A percentile compares a stretch with the other conserved stretches of the same genome.
phyloP scores from a whole-genome alignment of 139 green algal species.

The Deuterostichococcus epilithicus region DNA sequence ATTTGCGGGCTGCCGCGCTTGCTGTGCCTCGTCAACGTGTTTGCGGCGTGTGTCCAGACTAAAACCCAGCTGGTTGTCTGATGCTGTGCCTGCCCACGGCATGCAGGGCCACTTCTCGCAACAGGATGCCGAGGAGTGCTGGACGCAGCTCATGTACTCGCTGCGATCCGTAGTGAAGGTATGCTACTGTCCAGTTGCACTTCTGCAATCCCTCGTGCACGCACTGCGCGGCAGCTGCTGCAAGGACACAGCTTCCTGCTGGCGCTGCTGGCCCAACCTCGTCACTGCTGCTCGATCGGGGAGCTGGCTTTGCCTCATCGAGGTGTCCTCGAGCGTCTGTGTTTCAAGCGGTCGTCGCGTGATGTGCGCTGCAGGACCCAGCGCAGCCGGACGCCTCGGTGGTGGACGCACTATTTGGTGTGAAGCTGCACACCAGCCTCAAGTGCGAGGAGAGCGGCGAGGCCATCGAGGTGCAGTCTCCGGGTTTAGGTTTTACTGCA shows the following conservation, averaged over 20 bases:
- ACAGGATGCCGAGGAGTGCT: constrained; percentile 99
- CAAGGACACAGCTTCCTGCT: background rate
- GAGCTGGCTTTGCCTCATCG: background rate
- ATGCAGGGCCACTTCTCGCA: constrained; percentile 78
- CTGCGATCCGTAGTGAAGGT: constrained; percentile 73
- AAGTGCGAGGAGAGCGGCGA: constrained; percentile 82
- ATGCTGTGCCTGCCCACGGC: constrained; percentile 10
- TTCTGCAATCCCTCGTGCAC: background rate
- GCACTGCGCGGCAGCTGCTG: background rate
- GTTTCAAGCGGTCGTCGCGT: no score
- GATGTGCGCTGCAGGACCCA: constrained; percentile 38
- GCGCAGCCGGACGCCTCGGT: constrained; percentile 12
- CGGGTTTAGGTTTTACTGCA: no score
- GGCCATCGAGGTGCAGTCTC: constrained; percentile 39
- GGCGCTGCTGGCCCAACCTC: no score
- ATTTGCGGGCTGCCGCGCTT: no score
- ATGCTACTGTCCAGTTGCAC: background rate
- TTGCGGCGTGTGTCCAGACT: background rate
- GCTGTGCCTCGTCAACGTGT: background rate
- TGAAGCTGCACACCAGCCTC: constrained; percentile 67
- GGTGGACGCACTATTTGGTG: constrained; percentile 81
- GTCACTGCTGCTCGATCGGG: background rate
- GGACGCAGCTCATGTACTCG: constrained; percentile 77
- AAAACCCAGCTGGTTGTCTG: background rate
- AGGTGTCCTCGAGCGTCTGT: no score